Conservation (phyloP, 805 yeast genomes). For the Candida sanyiensis region DNA sequence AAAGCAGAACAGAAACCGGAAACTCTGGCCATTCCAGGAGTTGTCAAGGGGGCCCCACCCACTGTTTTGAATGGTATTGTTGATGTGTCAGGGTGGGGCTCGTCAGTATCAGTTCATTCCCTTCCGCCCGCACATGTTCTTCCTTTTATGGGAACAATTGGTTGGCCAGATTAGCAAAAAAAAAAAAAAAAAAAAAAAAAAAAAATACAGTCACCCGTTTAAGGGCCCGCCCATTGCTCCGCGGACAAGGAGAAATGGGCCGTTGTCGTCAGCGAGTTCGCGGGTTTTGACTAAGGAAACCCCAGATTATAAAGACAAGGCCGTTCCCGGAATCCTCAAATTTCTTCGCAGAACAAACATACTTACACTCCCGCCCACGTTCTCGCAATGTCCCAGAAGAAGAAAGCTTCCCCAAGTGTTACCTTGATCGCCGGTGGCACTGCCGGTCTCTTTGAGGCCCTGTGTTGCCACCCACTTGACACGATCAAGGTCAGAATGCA, state of each 20-base stretch:
- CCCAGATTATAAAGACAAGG: slow-evolving; percentile 3
- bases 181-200: too few species aligned
- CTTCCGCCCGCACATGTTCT: background rate
- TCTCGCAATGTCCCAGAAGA: slow-evolving; percentile 21
- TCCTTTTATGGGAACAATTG: background rate
- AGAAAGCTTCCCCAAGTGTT: slow-evolving; percentile 41
- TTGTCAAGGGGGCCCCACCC: too few species aligned
- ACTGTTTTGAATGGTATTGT: too few species aligned
- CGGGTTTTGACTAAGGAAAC: slow-evolving; percentile 1
- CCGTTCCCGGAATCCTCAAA: background rate
- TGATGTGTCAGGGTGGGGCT: slow-evolving; percentile 5
- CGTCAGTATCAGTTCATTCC: too few species aligned
- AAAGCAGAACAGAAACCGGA: background rate
- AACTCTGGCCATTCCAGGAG: too few species aligned
- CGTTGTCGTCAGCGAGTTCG: too few species aligned
- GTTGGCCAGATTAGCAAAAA: background rate
- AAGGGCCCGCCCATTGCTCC: slow-evolving; percentile 6
- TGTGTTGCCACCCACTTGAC: slow-evolving; percentile 96
- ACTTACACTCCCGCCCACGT: background rate
- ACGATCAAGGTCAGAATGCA: slow-evolving; percentile 98
- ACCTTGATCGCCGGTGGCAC: slow-evolving; percentile 91
- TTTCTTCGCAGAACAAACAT: too few species aligned
- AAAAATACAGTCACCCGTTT: too few species aligned
- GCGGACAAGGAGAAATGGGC: slow-evolving; percentile 2
- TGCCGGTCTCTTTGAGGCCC: slow-evolving; percentile 96